These are phyloP conservation scores for Pythium chondricola DNA, from an alignment of 352 stramenopile species.

Conservation along the genomic window DNA sequence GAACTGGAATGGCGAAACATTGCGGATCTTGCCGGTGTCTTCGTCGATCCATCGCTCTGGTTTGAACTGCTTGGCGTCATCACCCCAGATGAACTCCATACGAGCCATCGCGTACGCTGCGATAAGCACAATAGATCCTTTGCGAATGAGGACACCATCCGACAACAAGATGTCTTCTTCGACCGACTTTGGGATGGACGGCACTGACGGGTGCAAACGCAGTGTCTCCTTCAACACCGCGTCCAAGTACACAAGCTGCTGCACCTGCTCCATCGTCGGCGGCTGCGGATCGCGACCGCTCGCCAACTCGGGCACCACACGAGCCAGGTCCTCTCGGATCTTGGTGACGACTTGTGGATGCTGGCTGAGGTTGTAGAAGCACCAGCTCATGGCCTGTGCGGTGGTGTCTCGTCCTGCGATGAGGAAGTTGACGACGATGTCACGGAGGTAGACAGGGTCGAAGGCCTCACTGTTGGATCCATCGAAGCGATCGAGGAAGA, in stretches of 20 bases:
- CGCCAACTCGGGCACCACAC: conserved; percentile 17
- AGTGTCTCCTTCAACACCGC: conserved; percentile 35
- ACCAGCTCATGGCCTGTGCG: conserved; percentile 66
- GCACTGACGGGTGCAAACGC: conserved; percentile 33
- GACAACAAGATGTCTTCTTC: conserved; percentile 21
- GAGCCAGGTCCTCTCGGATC: conserved; percentile 36
- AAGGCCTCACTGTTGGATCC: conserved; percentile 12
- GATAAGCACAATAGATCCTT: conserved; percentile 15
- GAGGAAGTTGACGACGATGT: conserved; percentile 78
- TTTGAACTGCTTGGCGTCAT: conserved; percentile 23
- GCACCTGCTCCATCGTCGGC: conserved; percentile 36
- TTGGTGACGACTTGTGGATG: conserved; percentile 40
- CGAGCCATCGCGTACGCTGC: conserved; percentile 26
- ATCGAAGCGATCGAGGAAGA: conserved; percentile 35
- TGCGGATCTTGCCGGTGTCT: conserved; percentile 5
- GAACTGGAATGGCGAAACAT: conserved; percentile 54
- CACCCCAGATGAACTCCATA: conserved; percentile 24
- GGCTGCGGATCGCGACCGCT: conserved; percentile 1
- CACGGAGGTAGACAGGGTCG: conserved; percentile 41
- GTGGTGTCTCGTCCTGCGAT: conserved; percentile 79
- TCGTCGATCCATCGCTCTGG: conserved; percentile 29
- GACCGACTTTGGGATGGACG: conserved; percentile 22
- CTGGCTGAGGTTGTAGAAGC: conserved; percentile 51
- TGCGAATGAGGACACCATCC: conserved; percentile 25
- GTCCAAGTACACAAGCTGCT: conserved; percentile 41